Evolutionary conservation across 768 basidiomycete species (phyloP).

Genomic region (Lentinula guzmanii): DNA sequence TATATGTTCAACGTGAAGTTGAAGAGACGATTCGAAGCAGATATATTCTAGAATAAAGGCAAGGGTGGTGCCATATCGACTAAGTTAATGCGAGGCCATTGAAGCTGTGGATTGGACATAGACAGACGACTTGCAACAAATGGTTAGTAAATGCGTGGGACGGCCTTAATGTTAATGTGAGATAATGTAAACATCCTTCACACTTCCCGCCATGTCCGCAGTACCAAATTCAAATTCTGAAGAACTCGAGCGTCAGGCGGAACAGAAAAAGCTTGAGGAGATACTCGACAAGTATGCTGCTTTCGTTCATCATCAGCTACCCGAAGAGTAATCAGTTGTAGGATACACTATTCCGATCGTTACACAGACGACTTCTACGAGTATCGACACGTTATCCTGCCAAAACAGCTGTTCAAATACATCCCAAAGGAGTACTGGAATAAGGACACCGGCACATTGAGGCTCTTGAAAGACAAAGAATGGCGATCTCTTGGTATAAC

Average conservation of each 20-base stretch:
- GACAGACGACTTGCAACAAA: too few relatives aligned
- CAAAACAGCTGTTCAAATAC: conserved; percentile 90
- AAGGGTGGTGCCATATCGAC: too few relatives aligned
- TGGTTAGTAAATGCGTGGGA: too few relatives aligned
- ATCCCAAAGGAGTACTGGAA: conserved; percentile 84
- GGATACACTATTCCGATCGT: conserved; percentile 88
- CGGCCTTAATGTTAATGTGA: too few relatives aligned
- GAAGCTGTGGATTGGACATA: too few relatives aligned
- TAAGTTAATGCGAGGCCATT: too few relatives aligned
- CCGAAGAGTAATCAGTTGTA: conserved; percentile 21
- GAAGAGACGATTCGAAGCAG: too few relatives aligned
- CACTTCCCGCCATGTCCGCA: conserved; percentile 14
- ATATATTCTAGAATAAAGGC: too few relatives aligned
- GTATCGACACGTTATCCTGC: conserved; percentile 96
- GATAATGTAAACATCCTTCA: not conserved
- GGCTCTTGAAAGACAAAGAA: conserved; percentile 80
- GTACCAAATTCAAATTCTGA: conserved; percentile 22
- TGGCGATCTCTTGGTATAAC: conserved; percentile 97
- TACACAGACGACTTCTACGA: conserved; percentile 91
- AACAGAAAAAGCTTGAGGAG: conserved; percentile 58
- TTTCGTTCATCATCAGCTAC: conserved; percentile 5
- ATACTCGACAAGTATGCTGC: conserved; percentile 67
- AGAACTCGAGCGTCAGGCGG: conserved; percentile 31
- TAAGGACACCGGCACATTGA: conserved; percentile 70
- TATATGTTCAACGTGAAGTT: too few relatives aligned